phyloP scores from a whole-genome alignment of 1,284 basidiomycete species.

The Cystobasidiaceae sp. region DNA sequence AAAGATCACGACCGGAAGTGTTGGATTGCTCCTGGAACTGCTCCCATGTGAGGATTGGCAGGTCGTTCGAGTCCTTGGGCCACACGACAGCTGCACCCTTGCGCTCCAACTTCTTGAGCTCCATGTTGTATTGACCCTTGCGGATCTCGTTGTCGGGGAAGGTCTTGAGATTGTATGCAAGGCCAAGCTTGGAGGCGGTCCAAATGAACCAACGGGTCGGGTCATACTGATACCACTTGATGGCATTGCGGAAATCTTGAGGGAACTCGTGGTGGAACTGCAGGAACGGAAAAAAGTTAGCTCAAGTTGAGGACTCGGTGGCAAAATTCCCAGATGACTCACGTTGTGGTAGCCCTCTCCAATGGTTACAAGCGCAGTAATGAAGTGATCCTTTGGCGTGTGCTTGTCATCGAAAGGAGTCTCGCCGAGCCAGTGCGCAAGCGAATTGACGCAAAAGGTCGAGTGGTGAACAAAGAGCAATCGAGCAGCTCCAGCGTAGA shows the following conservation, averaged over 20 bases:
- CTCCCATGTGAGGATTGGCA: slow-evolving; percentile 80
- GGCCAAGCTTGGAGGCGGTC: slow-evolving; percentile 59
- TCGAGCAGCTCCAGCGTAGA: slow-evolving; percentile 78
- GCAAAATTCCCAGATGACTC: no score
- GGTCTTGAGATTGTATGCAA: slow-evolving; percentile 79
- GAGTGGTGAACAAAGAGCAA: slow-evolving; percentile 86
- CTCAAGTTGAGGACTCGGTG: no score
- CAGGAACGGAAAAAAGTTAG: no score
- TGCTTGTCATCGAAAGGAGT: slow-evolving; percentile 91
- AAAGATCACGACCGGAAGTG: slow-evolving; percentile 16
- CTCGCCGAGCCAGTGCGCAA: slow-evolving; percentile 90
- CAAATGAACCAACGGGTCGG: slow-evolving; percentile 73
- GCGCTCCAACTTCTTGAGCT: slow-evolving; percentile 62
- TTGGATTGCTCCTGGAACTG: slow-evolving; percentile 50
- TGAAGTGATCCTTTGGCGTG: slow-evolving; percentile 76
- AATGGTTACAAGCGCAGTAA: slow-evolving; percentile 80
- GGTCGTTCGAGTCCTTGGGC: slow-evolving; percentile 65
- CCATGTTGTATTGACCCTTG: slow-evolving; percentile 66
- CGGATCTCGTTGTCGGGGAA: slow-evolving; percentile 92
- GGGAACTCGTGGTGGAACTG: slow-evolving; percentile 46
- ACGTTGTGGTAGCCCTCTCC: slow-evolving; percentile 97
- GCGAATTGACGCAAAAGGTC: slow-evolving; percentile 91
- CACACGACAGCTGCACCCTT: slow-evolving; percentile 67
- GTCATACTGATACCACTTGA: slow-evolving; percentile 87
- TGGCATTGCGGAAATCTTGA: slow-evolving; percentile 79